Base-by-base conservation (phyloP, 148 eudicot genomes). In the Chenopodium album region DNA sequence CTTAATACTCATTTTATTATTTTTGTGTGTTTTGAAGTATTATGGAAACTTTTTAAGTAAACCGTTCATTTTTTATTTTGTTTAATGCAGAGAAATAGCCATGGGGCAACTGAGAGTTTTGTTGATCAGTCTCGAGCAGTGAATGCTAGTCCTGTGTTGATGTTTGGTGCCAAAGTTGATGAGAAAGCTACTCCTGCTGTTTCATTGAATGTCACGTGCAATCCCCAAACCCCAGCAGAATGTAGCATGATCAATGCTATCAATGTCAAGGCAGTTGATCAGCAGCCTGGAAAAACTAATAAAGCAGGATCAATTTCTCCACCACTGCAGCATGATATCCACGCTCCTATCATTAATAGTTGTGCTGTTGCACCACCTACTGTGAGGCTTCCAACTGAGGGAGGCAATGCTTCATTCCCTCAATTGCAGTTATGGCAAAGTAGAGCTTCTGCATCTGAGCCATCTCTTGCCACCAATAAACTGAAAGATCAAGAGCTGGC, bases 401-500 rank as follows among this genome's bases (percentile, higher is more conserved):
- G 79, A 65, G 85, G 78, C 41, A 86, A 83, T 75, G 70, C 76
- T 84, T 88, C 89, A 73, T 88, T 85, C 71, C 87, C 89, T 82
- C 91, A 88, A 60, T 76, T 89, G 67, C 89, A 87, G 50, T 76
- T 87, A 66, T 76, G 84, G 89, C 89, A 90, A 82, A 88, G 79
- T 85, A 86, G 86, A 84, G 83, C 87, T 56, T 76, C 73, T 73
- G 79, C 83, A 48, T 70, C 88, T 31, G 90, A 90, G 60, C 76
- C 68, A 13, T 76, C 73, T 78, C 66, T 59, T 83, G 81, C 90
- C 26, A 59, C 79, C 48, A 84, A 86, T 72, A 90, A 90, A 85
- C 64, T 85, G 81, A 89, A 90, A 87, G 90, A 90, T 73, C 89
- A 89, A 76, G 97, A 92, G 52, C 64, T 88, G 74, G 83, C 90